Base-by-base conservation (phyloP, 768 basidiomycete genomes). In the Polyporus arcularius region DNA sequence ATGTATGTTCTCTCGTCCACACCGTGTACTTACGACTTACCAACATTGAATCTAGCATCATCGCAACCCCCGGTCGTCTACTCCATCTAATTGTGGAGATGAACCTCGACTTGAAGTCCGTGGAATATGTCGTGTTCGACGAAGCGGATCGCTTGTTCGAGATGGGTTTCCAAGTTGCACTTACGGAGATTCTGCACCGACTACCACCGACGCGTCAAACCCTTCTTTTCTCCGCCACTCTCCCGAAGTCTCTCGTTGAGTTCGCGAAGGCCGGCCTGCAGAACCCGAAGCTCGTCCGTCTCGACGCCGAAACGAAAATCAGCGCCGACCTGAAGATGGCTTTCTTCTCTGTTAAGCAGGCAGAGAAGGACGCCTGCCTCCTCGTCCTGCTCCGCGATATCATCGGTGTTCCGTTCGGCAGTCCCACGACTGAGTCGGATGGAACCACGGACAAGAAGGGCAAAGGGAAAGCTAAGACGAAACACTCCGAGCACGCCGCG, bases 101-200 rank as follows among this genome's bases (percentile, higher is more conserved):
- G 96, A 91, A 90, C 63, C 78, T 97, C 51, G 94, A 96, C 70
- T 79, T 99, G 30, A 86, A 89, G 53, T 88, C 90, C 0, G 80
- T 96, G 5, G 87, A 96, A 75, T 94, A 92, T 61, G 86, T 95
- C 62, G 92, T 98, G 26, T 98, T 98, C 68, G 97, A 99, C 70
- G 97, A 99, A 75, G 97, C 97, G 0, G 97, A 99, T 74, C 89
- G 97, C 38, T 85, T 99, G 11, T 99, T 99, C 74, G 97, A 99
- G 72, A 92, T 98, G 87, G 97, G 97, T 31, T 99, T 99, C 74
- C 91, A 93, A 67, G 86, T 88, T 2, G 90, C 96, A 52, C 82
- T 99, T 39, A 89, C 87, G 55, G 96, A 98, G 75, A 96, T 98
- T 66, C 79, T 99, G 14, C 84, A 89, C 67, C 92, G 95, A 35